Conservation (phyloP, 345 rosid genomes). For the Eucalyptus sp. region DNA sequence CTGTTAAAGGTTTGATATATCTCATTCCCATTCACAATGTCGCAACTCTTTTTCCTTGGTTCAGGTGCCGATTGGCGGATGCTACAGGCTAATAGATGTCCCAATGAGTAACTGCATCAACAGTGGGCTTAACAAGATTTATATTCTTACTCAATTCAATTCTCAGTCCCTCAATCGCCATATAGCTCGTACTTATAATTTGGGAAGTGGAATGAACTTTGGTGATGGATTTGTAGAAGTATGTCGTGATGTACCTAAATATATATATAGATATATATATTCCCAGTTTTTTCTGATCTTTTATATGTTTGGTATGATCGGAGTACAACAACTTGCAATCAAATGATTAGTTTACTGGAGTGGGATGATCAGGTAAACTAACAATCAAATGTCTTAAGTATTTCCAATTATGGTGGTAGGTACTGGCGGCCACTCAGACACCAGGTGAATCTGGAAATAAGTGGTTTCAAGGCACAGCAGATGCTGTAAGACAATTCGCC, state of each 20-base stretch:
- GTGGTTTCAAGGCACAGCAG: conserved; percentile 98
- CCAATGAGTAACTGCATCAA: conserved; percentile 91
- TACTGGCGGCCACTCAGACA: conserved; percentile 87
- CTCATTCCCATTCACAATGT: not conserved
- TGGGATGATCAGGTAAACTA: not conserved
- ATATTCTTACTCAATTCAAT: conserved; percentile 80
- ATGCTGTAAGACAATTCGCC: conserved; percentile 76
- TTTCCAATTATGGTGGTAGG: conserved; percentile 14
- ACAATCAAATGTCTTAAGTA: not conserved
- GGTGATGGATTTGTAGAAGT: conserved; percentile 85
- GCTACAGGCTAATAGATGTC: conserved; percentile 73
- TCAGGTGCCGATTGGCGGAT: conserved; percentile 83
- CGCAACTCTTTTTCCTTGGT: not conserved
- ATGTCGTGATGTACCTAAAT: not conserved
- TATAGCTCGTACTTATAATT: conserved; percentile 52
- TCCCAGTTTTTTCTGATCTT: not conserved
- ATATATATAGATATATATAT: not conserved
- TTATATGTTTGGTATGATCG: not conserved
- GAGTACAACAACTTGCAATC: not conserved
- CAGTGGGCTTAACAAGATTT: conserved; percentile 83
- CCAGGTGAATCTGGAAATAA: conserved; percentile 71
- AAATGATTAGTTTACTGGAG: not conserved
- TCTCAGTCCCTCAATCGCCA: conserved; percentile 83
- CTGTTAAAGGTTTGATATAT: not conserved
- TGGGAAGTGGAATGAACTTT: conserved; percentile 60